These are phyloP conservation scores for Dichotomocladium elegans DNA, from an alignment of 371 early-diverging fungal species.

Conservation along the genomic window DNA sequence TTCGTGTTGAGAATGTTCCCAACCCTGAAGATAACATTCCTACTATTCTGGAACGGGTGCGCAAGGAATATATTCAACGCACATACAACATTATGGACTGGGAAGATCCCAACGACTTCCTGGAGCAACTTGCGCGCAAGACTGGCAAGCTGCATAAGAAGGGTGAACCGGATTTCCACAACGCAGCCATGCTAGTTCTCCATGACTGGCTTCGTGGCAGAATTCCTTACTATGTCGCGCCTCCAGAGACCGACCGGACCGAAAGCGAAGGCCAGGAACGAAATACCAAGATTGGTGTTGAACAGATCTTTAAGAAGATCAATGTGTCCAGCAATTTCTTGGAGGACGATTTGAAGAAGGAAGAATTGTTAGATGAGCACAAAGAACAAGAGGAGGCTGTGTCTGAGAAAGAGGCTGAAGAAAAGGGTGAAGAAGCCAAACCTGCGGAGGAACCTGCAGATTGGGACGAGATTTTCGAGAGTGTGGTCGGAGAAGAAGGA, in stretches of 20 bases:
- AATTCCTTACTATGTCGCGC: slow-evolving; percentile 93
- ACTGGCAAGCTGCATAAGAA: slow-evolving; percentile 96
- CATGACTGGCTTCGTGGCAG: slow-evolving; percentile 99
- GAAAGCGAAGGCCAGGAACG: slow-evolving; percentile 25
- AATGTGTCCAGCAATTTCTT: slow-evolving; percentile 73
- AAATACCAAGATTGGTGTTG: slow-evolving; percentile 53
- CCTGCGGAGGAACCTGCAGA: slow-evolving; percentile 57
- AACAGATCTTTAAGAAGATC: slow-evolving; percentile 83
- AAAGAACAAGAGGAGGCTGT: slow-evolving; percentile 41
- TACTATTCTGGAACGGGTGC: slow-evolving; percentile 82
- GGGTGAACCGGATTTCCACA: slow-evolving; percentile 91
- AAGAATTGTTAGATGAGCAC: slow-evolving; percentile 43
- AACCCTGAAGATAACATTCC: slow-evolving; percentile 94
- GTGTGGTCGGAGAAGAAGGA: slow-evolving; percentile 73
- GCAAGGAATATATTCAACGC: slow-evolving; percentile 83
- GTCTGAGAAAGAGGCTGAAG: slow-evolving; percentile 34
- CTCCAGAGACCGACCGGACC: slow-evolving; percentile 61
- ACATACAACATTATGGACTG: slow-evolving; percentile 88
- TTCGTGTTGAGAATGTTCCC: slow-evolving; percentile 94
- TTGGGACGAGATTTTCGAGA: slow-evolving; percentile 89
- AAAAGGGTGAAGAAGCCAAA: slow-evolving; percentile 34
- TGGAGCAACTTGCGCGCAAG: slow-evolving; percentile 85
- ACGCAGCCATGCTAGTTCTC: slow-evolving; percentile 96
- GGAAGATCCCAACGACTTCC: slow-evolving; percentile 86
- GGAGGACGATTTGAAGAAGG: slow-evolving; percentile 72